Percentiles rank a stretch among this genome's conserved stretches.
These are phyloP conservation scores for Cladosporium sp. DNA, from an alignment of 2,329 filamentous ascomycete genomes.

Conservation along the genomic window DNA sequence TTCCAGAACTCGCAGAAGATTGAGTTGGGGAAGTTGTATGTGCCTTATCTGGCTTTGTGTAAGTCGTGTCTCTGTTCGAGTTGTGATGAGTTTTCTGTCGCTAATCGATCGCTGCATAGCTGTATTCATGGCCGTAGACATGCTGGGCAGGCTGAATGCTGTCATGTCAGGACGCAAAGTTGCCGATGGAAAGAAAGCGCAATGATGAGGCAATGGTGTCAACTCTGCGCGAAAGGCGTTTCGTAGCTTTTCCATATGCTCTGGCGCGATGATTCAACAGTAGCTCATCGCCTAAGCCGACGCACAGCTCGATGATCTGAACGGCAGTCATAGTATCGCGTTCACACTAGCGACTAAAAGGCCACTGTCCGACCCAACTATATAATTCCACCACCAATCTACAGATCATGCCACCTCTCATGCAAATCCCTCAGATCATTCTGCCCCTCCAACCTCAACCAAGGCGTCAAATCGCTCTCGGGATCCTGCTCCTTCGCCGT, in stretches of 20 bases:
- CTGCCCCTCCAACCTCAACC: conserved; percentile 54
- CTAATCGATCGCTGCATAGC: conserved; percentile 22
- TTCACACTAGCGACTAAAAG: no score
- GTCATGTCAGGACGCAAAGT: not conserved
- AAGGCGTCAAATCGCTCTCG: conserved; percentile 58
- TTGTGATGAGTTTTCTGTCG: not conserved
- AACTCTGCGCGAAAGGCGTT: no score
- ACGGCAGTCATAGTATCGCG: no score
- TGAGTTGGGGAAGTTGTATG: conserved; percentile 51
- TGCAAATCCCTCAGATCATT: conserved; percentile 60
- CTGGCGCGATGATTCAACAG: no score
- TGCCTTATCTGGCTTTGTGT: conserved; percentile 55
- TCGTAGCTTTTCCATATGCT: no score
- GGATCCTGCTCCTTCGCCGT: conserved; percentile 56
- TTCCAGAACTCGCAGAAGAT: conserved; percentile 45
- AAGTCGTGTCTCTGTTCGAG: conserved; percentile 27
- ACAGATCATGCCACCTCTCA: conserved; percentile 58
- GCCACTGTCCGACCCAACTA: no score
- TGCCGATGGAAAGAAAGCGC: not conserved
- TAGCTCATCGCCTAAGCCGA: no score
- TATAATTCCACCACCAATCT: no score
- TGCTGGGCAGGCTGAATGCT: conserved; percentile 22
- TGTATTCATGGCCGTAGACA: conserved; percentile 41
- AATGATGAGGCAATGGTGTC: not conserved
- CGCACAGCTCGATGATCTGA: no score